A percentile compares a stretch with the other conserved stretches of the same genome.
Evolutionary conservation across 805 yeast species (phyloP).

Genomic region (Metschnikowia matae): DNA sequence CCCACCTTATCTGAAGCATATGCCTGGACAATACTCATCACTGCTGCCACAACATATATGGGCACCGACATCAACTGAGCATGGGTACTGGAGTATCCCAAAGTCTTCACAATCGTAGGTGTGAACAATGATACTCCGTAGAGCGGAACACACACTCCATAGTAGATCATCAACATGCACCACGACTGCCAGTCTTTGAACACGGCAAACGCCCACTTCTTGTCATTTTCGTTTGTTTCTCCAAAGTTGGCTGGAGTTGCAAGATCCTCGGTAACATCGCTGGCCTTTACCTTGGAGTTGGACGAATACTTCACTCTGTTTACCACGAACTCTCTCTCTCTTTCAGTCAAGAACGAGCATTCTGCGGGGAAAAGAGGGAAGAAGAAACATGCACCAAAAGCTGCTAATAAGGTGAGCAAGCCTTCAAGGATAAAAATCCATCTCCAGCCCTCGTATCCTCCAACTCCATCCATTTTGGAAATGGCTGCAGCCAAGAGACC

Average conservation of each 20-base stretch:
- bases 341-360: constrained; percentile 8
- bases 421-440: constrained; percentile 19
- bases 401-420: constrained; percentile 9
- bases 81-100: constrained; percentile 39
- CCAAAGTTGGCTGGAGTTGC: constrained; percentile 7
- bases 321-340: constrained; percentile 14
- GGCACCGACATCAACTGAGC: constrained; percentile 46
- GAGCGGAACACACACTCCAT: constrained; percentile 29
- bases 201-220: constrained; percentile 17
- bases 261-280: background rate
- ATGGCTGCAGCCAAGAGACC: constrained; percentile 70
- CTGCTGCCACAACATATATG: constrained; percentile 33
- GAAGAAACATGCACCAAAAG: constrained; percentile 5
- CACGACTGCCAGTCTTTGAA: constrained; percentile 29
- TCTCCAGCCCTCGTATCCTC: constrained; percentile 17
- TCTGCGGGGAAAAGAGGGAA: constrained; percentile 13
- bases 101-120: constrained; percentile 41
- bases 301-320: constrained; percentile 10
- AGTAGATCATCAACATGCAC: constrained; percentile 23
- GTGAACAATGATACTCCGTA: constrained; percentile 40
- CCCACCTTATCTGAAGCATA: constrained; percentile 24
- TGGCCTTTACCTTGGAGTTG: constrained; percentile 3
- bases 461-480: constrained; percentile 45
- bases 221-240: constrained; percentile 11
- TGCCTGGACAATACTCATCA: constrained; percentile 27